These are phyloP conservation scores for Quercus lobata DNA, from an alignment of 331 rosid species.

Conservation along the genomic window DNA sequence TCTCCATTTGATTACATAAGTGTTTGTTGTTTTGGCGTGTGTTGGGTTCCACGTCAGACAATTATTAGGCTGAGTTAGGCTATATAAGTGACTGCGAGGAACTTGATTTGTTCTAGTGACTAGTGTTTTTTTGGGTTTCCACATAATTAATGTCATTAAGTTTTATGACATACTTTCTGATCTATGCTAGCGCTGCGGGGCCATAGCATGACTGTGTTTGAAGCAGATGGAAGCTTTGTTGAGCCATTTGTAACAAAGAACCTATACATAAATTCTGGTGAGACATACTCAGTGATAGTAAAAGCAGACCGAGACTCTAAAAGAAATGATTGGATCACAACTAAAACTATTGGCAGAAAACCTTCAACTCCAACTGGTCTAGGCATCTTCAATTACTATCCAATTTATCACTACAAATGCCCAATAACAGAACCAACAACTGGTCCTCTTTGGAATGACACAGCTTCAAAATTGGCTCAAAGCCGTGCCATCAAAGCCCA, in stretches of 20 bases:
- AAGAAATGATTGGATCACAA: constrained; percentile 74
- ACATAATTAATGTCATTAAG: too few relatives aligned
- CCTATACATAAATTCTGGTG: constrained; percentile 77
- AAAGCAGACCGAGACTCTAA: constrained; percentile 63
- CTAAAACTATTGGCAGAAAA: constrained; percentile 52
- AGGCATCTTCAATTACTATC: constrained; percentile 71
- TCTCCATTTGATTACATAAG: too few relatives aligned
- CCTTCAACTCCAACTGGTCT: constrained; percentile 69
- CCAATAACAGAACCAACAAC: constrained; percentile 22
- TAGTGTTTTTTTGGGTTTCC: too few relatives aligned
- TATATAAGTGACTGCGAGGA: too few relatives aligned
- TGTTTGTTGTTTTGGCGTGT: too few relatives aligned
- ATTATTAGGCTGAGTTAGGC: too few relatives aligned
- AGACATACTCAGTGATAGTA: constrained; percentile 76
- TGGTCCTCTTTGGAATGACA: constrained; percentile 25
- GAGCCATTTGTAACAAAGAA: constrained; percentile 76
- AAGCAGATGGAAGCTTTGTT: constrained; percentile 85
- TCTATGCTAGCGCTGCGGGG: constrained; percentile 37
- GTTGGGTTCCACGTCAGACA: too few relatives aligned
- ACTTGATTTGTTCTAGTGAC: too few relatives aligned
- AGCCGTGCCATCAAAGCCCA: constrained; percentile 18
- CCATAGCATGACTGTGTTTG: constrained; percentile 85
- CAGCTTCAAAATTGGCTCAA: constrained; percentile 2
- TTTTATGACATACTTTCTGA: too few relatives aligned
- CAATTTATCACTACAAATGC: constrained; percentile 46